These are phyloP conservation scores for Mortierella sp. DNA, from an alignment of 371 early-diverging fungal genomes.

Conservation along the genomic window DNA sequence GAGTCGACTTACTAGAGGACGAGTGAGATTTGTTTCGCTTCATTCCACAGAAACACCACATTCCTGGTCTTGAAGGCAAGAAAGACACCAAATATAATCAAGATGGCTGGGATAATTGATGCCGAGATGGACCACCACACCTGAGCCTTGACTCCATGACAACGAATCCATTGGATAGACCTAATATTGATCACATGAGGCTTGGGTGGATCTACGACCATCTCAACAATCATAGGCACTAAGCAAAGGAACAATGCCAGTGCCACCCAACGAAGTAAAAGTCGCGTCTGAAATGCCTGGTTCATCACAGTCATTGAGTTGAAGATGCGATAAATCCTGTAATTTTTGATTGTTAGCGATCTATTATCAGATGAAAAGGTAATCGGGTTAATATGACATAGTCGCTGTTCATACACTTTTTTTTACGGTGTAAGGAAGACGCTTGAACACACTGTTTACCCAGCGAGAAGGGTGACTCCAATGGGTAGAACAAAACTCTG, in stretches of 20 bases:
- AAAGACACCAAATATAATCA: conserved; percentile 25
- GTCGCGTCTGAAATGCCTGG: conserved; percentile 24
- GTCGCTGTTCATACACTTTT: no score
- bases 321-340: conserved; percentile 41
- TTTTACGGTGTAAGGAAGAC: no score
- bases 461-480: conserved; percentile 22
- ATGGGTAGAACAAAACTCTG: conserved; percentile 15
- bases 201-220: conserved; percentile 11
- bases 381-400: no score
- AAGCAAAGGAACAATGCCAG: background rate
- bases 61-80: conserved; percentile 26
- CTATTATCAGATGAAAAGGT: background rate
- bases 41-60: conserved; percentile 29
- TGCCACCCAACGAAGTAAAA: conserved; percentile 23
- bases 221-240: conserved; percentile 21
- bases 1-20: conserved; percentile 24
- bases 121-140: background rate
- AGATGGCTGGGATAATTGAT: background rate
- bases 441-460: conserved; percentile 11
- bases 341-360: conserved; percentile 37
- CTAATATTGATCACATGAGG: conserved; percentile 22
- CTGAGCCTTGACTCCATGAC: background rate
- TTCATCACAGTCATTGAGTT: conserved; percentile 29
- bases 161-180: conserved; percentile 31
- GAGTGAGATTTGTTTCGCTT: conserved; percentile 19